phyloP scores from a whole-genome alignment of 495 filamentous ascomycete species.

The Podospora bellae-mahoneyi region DNA sequence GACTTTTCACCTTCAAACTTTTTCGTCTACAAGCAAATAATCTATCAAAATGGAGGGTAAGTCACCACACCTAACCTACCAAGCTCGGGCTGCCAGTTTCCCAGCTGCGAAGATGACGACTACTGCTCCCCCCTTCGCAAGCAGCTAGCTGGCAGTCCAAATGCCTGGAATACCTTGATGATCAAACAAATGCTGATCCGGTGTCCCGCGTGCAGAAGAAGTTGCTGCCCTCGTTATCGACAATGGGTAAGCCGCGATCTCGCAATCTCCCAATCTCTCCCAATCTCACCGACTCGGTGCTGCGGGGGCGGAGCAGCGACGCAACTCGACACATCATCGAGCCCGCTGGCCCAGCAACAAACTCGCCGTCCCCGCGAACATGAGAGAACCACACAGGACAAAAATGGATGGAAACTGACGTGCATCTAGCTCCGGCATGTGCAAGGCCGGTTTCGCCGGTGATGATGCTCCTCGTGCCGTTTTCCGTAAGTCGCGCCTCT shows the following conservation, averaged over 20 bases:
- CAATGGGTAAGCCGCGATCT: slow-evolving; percentile 85
- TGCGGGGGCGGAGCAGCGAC: slow-evolving; percentile 23
- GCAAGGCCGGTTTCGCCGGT: slow-evolving; percentile 99
- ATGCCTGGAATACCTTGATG: background rate
- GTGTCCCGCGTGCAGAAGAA: slow-evolving; percentile 71
- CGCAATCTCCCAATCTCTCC: slow-evolving; percentile 16
- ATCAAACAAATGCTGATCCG: slow-evolving; percentile 49
- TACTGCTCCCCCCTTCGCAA: background rate
- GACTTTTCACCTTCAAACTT: slow-evolving; percentile 33
- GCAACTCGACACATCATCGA: slow-evolving; percentile 22
- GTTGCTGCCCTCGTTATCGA: slow-evolving; percentile 99
- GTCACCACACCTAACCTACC: slow-evolving; percentile 21
- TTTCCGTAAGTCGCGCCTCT: slow-evolving; percentile 83
- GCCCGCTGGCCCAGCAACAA: slow-evolving; percentile 9
- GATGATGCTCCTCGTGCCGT: slow-evolving; percentile 99
- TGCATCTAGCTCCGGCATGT: slow-evolving; percentile 92
- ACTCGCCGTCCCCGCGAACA: slow-evolving; percentile 6
- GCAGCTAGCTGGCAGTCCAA: background rate
- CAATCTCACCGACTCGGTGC: slow-evolving; percentile 32
- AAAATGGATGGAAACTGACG: slow-evolving; percentile 50
- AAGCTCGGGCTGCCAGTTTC: slow-evolving; percentile 5
- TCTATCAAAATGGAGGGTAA: slow-evolving; percentile 54
- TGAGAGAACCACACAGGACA: slow-evolving; percentile 14
- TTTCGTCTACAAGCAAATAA: slow-evolving; percentile 41
- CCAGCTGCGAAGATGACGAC: background rate